Conservation (phyloP, 2,329 filamentous ascomycete genomes). For the Shiraia sp. region DNA sequence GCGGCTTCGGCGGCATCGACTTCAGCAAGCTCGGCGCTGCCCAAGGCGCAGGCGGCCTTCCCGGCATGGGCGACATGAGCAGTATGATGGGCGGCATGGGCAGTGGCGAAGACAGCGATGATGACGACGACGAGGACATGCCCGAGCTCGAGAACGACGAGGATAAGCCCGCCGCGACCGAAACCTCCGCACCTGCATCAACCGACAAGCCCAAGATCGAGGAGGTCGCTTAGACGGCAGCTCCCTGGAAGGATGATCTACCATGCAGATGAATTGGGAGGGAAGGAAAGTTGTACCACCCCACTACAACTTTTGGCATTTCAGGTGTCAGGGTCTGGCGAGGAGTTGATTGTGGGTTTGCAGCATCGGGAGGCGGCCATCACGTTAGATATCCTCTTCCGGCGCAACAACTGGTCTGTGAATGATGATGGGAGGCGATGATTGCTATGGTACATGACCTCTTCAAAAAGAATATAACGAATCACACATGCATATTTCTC, state of each 20-base stretch:
- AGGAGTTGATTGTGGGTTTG: too few relatives aligned
- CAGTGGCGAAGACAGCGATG: slow-evolving; percentile 51
- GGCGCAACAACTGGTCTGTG: too few relatives aligned
- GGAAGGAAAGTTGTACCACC: too few relatives aligned
- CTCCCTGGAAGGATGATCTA: slow-evolving; percentile 12
- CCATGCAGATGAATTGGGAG: too few relatives aligned
- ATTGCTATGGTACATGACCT: not conserved
- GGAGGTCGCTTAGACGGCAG: slow-evolving; percentile 44
- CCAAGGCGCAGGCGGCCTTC: slow-evolving; percentile 52
- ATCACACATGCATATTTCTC: too few relatives aligned
- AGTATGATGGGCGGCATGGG: slow-evolving; percentile 38
- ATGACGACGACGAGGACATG: slow-evolving; percentile 72
- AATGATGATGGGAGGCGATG: not conserved
- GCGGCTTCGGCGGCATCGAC: slow-evolving; percentile 85
- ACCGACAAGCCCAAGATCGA: slow-evolving; percentile 51
- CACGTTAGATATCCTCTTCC: too few relatives aligned
- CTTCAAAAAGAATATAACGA: too few relatives aligned
- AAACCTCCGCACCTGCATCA: slow-evolving; percentile 18
- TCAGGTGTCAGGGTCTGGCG: too few relatives aligned
- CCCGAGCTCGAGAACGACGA: slow-evolving; percentile 63
- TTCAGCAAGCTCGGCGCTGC: slow-evolving; percentile 78
- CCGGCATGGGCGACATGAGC: slow-evolving; percentile 39
- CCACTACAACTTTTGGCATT: too few relatives aligned
- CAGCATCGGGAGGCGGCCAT: too few relatives aligned
- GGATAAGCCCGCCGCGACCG: slow-evolving; percentile 29